Base-by-base conservation (phyloP, 768 basidiomycete species). In the Galerina sulciceps region DNA sequence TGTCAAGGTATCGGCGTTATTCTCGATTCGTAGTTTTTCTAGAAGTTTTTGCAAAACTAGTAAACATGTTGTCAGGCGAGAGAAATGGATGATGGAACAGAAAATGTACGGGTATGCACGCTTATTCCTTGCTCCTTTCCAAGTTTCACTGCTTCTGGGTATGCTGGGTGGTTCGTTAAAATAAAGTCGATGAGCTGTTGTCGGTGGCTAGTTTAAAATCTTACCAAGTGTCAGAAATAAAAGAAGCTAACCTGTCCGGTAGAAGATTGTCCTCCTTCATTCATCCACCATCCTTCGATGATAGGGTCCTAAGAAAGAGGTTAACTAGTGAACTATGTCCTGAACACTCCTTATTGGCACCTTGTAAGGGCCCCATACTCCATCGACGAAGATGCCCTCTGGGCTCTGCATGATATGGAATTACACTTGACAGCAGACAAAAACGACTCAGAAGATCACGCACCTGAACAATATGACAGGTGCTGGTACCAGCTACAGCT, bases 261-360 rank as follows among this genome's bases (percentile, higher is more conserved):
- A 1, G 95, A 96, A 8, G 95, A 97, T 74, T 99, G 97, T 2
- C 97, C 97, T 38, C 96, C 97, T 75, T 99, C 97, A 68, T 96
- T 99, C 94, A 98, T 97, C 97, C 96, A 99, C 90, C 93, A 96
- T 15, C 89, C 94, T 42, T 88, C 88, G 75, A 98, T 95, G 34
- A 96, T 82, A 6, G 94, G 88, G 68, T 98, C 89, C 85, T 92
- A 63, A 15, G 41, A 18, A 23, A 31, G 26, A 46, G 18, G 1
- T 3, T 43, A 10, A 48, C 10, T 6, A 11, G 8, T 4, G 17
- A 10, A 17, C 1, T 3, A 23, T 6, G 17, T 38, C n/a, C 6
- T 4, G 18, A 15, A 20, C 13, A 17, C 5, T 1, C 6, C 10
- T 38, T 15, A 40, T 49, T 36, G 2, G 15, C 65, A 87, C 89